Percentiles rank a stretch among this genome's conserved stretches.
These are phyloP conservation scores for Neonectria ditissima DNA, from an alignment of 2,329 filamentous ascomycete species.

Conservation along the genomic window DNA sequence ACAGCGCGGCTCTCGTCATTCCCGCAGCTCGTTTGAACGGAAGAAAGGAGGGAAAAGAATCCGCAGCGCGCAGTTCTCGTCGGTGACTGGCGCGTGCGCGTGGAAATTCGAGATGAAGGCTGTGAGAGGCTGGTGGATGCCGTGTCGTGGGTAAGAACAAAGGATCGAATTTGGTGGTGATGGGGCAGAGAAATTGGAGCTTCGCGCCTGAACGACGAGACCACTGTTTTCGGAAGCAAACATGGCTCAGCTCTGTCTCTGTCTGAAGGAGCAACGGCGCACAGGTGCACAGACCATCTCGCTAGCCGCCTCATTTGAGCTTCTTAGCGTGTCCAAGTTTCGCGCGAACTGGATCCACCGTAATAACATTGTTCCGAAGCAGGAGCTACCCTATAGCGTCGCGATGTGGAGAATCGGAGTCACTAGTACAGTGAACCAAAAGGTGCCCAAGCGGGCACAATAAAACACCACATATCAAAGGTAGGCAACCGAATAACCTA, in stretches of 20 bases:
- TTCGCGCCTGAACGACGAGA: conserved; percentile 37
- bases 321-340: not conserved
- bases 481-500: too few relatives aligned
- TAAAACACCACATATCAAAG: too few relatives aligned
- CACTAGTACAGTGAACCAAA: too few relatives aligned
- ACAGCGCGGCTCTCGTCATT: conserved; percentile 44
- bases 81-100: conserved; percentile 13
- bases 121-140: conserved; percentile 8
- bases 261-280: conserved; percentile 35
- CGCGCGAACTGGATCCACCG: conserved; percentile 11
- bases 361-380: conserved; percentile 36
- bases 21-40: conserved; percentile 32
- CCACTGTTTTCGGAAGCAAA: conserved; percentile 37
- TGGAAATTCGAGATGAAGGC: not conserved
- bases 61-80: conserved; percentile 7
- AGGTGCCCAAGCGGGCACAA: too few relatives aligned
- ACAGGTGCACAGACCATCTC: conserved; percentile 40
- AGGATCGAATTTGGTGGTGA: conserved; percentile 27
- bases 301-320: not conserved
- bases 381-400: conserved; percentile 6
- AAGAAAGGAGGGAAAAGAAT: not conserved
- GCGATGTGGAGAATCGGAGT: not conserved
- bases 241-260: conserved; percentile 24
- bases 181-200: conserved; percentile 44
- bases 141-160: conserved; percentile 18